Evolutionary conservation across 345 rosid species (phyloP), one percentile per base, ranked within the genome.

Genomic region (Melaleuca alternifolia): DNA sequence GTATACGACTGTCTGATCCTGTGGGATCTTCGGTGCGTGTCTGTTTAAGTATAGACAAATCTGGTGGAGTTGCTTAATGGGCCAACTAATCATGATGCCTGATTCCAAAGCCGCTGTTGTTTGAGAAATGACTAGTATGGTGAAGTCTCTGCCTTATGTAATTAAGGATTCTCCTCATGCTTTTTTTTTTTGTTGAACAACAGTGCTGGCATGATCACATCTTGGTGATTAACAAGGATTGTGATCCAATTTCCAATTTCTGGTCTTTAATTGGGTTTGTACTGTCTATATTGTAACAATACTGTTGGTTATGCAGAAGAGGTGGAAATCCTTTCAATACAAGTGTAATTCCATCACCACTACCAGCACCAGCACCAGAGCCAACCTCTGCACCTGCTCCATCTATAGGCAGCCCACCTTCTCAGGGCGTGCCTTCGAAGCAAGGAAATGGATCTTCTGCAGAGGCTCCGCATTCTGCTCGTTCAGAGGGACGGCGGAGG

Each of bases 281-380:
- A 5, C 53, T 83, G 50, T 50, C 41, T 46, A 83, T 83, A 83
- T 83, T 83, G 26, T 71, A 48, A 71, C 48, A 24, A 37, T 18
- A 9, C 7, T 2, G 0, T 71, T 71, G 81, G 53, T 62, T 86
- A 82, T 83, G 89, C 98, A 96, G 99, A 87, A 97, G 89, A 92
- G 99, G 92, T 86, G 98, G 99, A 87, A 97, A 97, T 87, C 99
- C 97, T 10, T 97, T 97, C 88, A 94, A 96, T 87, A 95, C 99
- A 82, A 91, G 97, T 23, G 89, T 94, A 81, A 90, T 94, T 83
- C 90, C 94, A 82, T 91, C 96, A 33, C 96, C 98, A n/a, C 91
- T 97, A 54, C 84, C 88, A 26, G 90, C 93, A 12, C 88, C 89
- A 21, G 90, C 95, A 87, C 94, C 96, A 84, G 92, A 89, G 83